Percentiles rank a stretch among this genome's conserved stretches.
phyloP scores from a whole-genome alignment of 2,329 filamentous ascomycete species.

The Colletotrichum aenigma region DNA sequence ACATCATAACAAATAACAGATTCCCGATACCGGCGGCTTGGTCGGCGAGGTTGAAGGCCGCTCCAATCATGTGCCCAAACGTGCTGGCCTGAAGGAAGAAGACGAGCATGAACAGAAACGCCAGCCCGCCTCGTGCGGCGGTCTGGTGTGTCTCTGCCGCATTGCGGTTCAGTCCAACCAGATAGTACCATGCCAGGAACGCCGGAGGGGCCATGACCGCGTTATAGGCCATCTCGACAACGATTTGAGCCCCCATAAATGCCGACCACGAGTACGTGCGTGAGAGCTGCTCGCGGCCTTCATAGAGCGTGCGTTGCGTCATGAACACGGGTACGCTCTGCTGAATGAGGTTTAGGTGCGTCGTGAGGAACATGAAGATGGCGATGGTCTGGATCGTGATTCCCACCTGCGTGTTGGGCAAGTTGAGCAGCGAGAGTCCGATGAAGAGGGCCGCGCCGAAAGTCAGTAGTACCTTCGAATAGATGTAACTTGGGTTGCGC shows the following conservation, averaged over 20 bases:
- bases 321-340: conserved; percentile 72
- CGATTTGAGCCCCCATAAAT: conserved; percentile 68
- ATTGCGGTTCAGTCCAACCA: conserved; percentile 66
- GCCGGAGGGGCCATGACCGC: conserved; percentile 63
- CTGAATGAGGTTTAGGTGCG: conserved; percentile 69
- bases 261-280: conserved; percentile 70
- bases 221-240: conserved; percentile 73
- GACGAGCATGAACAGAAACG: conserved; percentile 66
- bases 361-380: conserved; percentile 75
- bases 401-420: conserved; percentile 64
- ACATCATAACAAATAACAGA: conserved; percentile 64
- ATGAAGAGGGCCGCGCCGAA: conserved; percentile 58
- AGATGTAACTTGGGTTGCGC: conserved; percentile 77
- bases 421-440: conserved; percentile 70
- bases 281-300: conserved; percentile 67
- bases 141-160: conserved; percentile 54
- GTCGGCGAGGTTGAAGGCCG: conserved; percentile 66
- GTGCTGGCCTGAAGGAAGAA: conserved; percentile 72
- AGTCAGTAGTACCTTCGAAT: conserved; percentile 68
- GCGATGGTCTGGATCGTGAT: conserved; percentile 74
- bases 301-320: conserved; percentile 68
- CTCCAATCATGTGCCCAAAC: conserved; percentile 68
- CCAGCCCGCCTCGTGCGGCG: conserved; percentile 56
- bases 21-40: conserved; percentile 67
- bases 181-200: conserved; percentile 72